Percentiles rank a stretch among this genome's conserved stretches.
These are phyloP conservation scores for Soucietia sequanensis DNA, from an alignment of 805 yeast genomes.

Conservation along the genomic window DNA sequence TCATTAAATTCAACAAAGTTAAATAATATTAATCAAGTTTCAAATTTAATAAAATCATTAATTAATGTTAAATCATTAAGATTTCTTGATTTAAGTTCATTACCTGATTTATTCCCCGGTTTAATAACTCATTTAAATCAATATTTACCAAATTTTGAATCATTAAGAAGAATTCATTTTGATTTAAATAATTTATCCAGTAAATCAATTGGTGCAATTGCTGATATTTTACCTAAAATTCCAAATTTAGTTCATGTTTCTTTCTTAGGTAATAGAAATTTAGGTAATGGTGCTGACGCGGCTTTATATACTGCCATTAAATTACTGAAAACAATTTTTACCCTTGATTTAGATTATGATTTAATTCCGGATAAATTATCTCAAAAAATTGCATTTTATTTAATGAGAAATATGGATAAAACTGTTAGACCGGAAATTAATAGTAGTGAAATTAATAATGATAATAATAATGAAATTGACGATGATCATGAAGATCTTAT, in stretches of 20 bases:
- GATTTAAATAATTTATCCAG: constrained; percentile 51
- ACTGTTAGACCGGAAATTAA: constrained; percentile 31
- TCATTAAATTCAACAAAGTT: constrained; percentile 53
- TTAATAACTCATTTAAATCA: constrained; percentile 44
- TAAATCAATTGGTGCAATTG: constrained; percentile 47
- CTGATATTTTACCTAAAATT: constrained; percentile 47
- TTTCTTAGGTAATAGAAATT: constrained; percentile 48
- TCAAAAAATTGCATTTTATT: constrained; percentile 53
- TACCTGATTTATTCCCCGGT: constrained; percentile 52
- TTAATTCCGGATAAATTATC: constrained; percentile 50
- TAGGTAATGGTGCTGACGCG: constrained; percentile 44
- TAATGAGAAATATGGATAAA: constrained; percentile 57
- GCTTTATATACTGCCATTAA: constrained; percentile 52
- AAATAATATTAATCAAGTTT: constrained; percentile 38
- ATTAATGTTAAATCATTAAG: constrained; percentile 39
- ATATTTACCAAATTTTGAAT: constrained; percentile 44
- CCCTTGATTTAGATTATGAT: constrained; percentile 55
- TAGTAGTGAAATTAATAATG: constrained; percentile 7
- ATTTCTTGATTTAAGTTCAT: constrained; percentile 53
- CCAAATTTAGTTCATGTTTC: constrained; percentile 53
- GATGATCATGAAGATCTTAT: constrained; percentile 52
- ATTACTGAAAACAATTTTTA: constrained; percentile 43
- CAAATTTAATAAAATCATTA: constrained; percentile 35
- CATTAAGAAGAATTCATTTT: constrained; percentile 51
- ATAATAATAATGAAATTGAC: constrained; percentile 4